Base-by-base conservation (phyloP, 2,329 filamentous ascomycete genomes). In the Aphanocladium album region DNA sequence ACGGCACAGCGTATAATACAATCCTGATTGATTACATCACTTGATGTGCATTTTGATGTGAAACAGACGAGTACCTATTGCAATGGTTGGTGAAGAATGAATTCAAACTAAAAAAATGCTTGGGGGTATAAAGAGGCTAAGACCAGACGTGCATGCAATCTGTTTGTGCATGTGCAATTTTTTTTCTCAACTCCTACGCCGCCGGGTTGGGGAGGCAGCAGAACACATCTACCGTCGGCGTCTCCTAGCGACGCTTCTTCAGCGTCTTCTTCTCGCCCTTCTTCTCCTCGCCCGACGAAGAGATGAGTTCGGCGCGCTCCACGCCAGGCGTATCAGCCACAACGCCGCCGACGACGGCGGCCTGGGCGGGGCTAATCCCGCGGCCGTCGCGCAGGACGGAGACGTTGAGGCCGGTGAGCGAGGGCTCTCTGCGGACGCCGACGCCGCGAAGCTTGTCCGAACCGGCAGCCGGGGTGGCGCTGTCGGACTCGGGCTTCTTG, bases 281-380 rank as follows among this genome's bases (percentile, higher is more conserved):
- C 35, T 43, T 50, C 53, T 61, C 59, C 46, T 61, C 59, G 37
- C 59, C 59, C 25, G 59, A 61, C 6, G 51, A 56, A 3, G 52
- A 57, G 14, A 45, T 19, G n/a, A 61, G 45, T 14, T 61, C 59
- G 33, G 51, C 52, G 25, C 59, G 52, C 52, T 61, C 59, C 3
- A 57, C 59, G 45, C 59, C 35, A 12, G 33, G 27, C 35, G 23
- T 45, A 25, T 57, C 27, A 17, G 59, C 45, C 2, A 56, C 46
- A 27, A 61, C 46, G 27, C 52, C 52, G 37, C 59, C 59, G 35
- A 61, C 53, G 37, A 52, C 59, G 46, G 55, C 51, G 52, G 45
- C 59, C 59, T 51, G 52, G 14, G 52, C 59, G 45, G 37, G 59
- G 19, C 52, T 57, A 57, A 61, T 61, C 52, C 59, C 59, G 52